Percentiles rank a stretch among this genome's conserved stretches.
phyloP scores from a whole-genome alignment of 1,284 basidiomycete genomes.

The Tilletia caries region DNA sequence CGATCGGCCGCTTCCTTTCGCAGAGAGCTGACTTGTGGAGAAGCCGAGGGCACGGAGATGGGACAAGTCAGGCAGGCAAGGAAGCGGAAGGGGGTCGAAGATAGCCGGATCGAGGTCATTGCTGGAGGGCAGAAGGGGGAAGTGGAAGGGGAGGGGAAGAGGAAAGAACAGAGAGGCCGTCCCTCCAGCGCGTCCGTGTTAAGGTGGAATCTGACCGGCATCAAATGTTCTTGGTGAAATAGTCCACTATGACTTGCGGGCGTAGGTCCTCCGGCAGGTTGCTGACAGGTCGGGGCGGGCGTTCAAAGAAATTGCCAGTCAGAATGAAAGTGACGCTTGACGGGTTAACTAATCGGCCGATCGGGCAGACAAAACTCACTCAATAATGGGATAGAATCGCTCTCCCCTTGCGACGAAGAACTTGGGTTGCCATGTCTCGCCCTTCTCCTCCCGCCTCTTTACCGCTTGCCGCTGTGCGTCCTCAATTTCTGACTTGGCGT shows the following conservation, averaged over 20 bases:
- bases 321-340: neutral
- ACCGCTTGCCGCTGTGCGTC: slow-evolving; percentile 82
- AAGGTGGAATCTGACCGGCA: neutral
- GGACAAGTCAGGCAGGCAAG: neutral
- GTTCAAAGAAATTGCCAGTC: too few relatives aligned
- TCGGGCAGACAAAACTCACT: slow-evolving; percentile 19
- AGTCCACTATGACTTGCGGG: slow-evolving; percentile 29
- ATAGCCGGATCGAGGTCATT: neutral
- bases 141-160: neutral
- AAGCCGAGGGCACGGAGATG: too few relatives aligned
- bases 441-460: slow-evolving; percentile 71
- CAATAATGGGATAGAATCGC: slow-evolving; percentile 44
- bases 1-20: too few relatives aligned
- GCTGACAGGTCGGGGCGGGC: too few relatives aligned
- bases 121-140: neutral
- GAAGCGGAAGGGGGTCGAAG: neutral
- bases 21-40: too few relatives aligned
- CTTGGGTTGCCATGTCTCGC: slow-evolving; percentile 66
- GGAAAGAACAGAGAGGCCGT: neutral
- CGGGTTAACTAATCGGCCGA: neutral
- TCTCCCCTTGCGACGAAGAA: slow-evolving; percentile 72
- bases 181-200: too few relatives aligned
- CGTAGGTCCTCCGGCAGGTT: slow-evolving; percentile 27
- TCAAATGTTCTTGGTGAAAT: slow-evolving; percentile 28
- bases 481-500: slow-evolving; percentile 84